Evolutionary conservation across 2,329 filamentous ascomycete species (phyloP), one percentile per base, ranked within the genome.

Genomic region (Fusarium coffeatum): DNA sequence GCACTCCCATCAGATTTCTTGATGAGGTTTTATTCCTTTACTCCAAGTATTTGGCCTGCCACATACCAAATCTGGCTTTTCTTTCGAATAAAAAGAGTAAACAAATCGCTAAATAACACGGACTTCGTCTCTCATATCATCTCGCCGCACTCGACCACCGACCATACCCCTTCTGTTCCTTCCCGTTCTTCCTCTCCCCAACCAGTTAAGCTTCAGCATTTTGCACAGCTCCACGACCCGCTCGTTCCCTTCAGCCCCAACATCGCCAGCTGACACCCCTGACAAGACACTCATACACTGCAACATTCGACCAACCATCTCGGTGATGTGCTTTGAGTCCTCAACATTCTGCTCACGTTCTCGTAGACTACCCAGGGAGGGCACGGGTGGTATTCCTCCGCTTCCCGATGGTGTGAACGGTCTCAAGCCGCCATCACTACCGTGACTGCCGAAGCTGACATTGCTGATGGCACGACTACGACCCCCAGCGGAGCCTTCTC

Each of bases 141-240:
- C 83, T 53, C 86, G 79, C 69, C 82, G 82, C 12, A 88, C 86
- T 55, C 87, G 79, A 0, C 86, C 87, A 3, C 94, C 94, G 1
- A 98, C 94, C 77, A 98, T 95, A 0, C 96, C 96, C 69, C 93
- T 88, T 55, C 96, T 84, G 79, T 98, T 97, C 68, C 96, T 86
- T 0, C 96, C 96, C 6, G 94, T 98, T 37, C 96, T 84, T 0
- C 95, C 95, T 48, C 96, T 86, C 0, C 95, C 95, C 3, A 99
- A 86, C 96, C 96, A 99, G 79, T 99, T 99, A 75, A 98, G 89
- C 81, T 98, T 99, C 66, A 99, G 83, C 73, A 96, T 90, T 76
- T 93, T 91, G 60, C 92, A 93, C 67, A 99, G 83, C 75, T 94
- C 88, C 66, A 95, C 92, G 75, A 98, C 92, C 80, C 91, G 93